Percentiles rank a stretch among this genome's conserved stretches.
Conservation (phyloP, 768 basidiomycete species). For the Royoungia palumana region DNA sequence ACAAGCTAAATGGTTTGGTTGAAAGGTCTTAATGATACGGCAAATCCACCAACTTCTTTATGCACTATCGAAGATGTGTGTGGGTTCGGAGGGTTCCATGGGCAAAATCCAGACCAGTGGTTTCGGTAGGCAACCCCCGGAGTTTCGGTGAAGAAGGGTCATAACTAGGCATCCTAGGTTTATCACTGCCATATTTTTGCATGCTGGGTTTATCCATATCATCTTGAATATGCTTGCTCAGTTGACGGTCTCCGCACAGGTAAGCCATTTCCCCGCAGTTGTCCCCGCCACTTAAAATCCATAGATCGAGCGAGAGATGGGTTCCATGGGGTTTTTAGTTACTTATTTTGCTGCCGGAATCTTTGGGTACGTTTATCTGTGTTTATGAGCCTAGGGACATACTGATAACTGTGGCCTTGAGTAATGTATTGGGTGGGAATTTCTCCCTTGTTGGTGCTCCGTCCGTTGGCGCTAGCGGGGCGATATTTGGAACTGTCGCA, state of each 20-base stretch:
- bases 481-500: conserved; percentile 84
- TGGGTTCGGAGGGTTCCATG: conserved; percentile 75
- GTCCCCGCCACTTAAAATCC: not conserved
- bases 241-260: conserved; percentile 73
- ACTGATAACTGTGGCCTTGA: conserved; percentile 24
- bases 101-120: conserved; percentile 49
- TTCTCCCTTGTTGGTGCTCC: conserved; percentile 87
- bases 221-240: conserved; percentile 89
- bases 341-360: conserved; percentile 90
- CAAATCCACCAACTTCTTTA: conserved; percentile 63
- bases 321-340: conserved; percentile 77
- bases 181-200: conserved; percentile 85
- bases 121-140: conserved; percentile 40
- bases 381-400: not conserved
- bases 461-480: conserved; percentile 89
- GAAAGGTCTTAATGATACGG: conserved; percentile 78
- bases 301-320: conserved; percentile 90
- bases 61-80: conserved; percentile 84
- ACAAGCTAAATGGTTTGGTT: conserved; percentile 3
- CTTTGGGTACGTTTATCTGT: conserved; percentile 60
- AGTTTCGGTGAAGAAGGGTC: conserved; percentile 48
- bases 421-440: conserved; percentile 89
- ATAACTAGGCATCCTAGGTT: conserved; percentile 47
- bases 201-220: conserved; percentile 95
- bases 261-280: conserved; percentile 24